Conservation (phyloP, 257 asterid species). For the Fraxinus cuspidata region DNA sequence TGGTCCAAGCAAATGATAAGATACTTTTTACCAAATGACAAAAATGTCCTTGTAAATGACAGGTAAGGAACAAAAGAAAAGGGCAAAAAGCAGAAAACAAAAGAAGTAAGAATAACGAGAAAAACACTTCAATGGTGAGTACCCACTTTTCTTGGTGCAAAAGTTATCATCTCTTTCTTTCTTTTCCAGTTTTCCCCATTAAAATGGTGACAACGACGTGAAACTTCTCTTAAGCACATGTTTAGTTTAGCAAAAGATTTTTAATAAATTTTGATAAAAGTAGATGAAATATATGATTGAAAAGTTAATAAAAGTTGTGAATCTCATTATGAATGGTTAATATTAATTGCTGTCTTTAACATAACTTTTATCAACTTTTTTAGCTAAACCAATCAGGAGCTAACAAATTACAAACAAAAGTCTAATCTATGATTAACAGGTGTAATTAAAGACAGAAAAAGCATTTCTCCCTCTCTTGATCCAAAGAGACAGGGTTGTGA, state of each 20-base stretch:
- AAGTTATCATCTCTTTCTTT: slow-evolving; percentile 50
- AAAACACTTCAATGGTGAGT: slow-evolving; percentile 51
- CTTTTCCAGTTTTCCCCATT: slow-evolving; percentile 22
- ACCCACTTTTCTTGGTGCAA: slow-evolving; percentile 61
- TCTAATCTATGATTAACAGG: neutral
- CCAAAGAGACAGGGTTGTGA: neutral
- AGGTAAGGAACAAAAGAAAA: slow-evolving; percentile 41
- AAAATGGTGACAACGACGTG: slow-evolving; percentile 60
- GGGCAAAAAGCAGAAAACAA: slow-evolving; percentile 44
- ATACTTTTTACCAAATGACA: slow-evolving; percentile 27
- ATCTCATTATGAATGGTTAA: no score
- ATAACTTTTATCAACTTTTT: neutral
- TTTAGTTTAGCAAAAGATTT: no score
- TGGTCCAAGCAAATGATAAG: slow-evolving; percentile 19
- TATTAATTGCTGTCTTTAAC: no score
- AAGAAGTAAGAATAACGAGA: slow-evolving; percentile 44
- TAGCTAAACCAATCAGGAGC: neutral
- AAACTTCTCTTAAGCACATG: neutral
- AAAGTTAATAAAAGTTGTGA: no score
- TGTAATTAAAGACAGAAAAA: slow-evolving; percentile 14
- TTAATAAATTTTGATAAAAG: no score
- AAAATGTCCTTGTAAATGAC: slow-evolving; percentile 41
- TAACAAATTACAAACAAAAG: neutral
- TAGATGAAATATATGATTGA: no score
- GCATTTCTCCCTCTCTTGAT: slow-evolving; percentile 16